Base-by-base conservation (phyloP, 495 filamentous ascomycete genomes). In the Daldinia concentrica region DNA sequence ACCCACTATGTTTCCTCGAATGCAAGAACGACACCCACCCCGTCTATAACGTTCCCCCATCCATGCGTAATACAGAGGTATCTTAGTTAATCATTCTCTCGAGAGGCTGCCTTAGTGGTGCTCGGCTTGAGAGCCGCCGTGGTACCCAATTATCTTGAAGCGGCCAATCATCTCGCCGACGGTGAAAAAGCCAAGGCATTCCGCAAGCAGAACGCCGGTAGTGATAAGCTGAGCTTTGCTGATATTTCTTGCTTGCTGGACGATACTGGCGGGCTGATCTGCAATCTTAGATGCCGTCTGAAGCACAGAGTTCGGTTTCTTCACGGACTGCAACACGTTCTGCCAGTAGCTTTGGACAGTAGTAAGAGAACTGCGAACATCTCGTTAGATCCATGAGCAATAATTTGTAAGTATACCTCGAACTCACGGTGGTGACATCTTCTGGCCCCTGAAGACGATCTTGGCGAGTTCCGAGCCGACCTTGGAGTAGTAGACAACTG, bases 91-190 rank as follows among this genome's bases (percentile, higher is more conserved):
- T 58, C 34, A 55, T 50, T 66, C 37, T 39, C 36, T 58, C 62
- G 29, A 62, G 63, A 41, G 27, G 43, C 15, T 19, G 19, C 29
- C 29, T 80, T 79, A 85, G 78, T 90, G 90, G 84, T 92, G 90
- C 74, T 89, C 88, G 72, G 83, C 82, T 48, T 80, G 84, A 74
- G 79, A 71, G 71, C 91, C 87, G 74, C 92, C 93, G 79, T 88
- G 85, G 85, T 98, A 99, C 68, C 95, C 95, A 75, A 99, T 84
- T 68, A 99, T 78, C 90, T 98, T 97, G 82, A 93, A 85, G 64
- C 94, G 86, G 64, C 95, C 95, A 72, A 98, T 91, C 82, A 99
- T 98, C 87, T 98, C 93, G 64, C 95, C 95, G 24, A 99, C 88
- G 17, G 93, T 94, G 87, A 98, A 99, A 87, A 99, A 98, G 60